Evolutionary conservation across 768 basidiomycete genomes (phyloP).

Genomic region (Gymnopilus junonius): DNA sequence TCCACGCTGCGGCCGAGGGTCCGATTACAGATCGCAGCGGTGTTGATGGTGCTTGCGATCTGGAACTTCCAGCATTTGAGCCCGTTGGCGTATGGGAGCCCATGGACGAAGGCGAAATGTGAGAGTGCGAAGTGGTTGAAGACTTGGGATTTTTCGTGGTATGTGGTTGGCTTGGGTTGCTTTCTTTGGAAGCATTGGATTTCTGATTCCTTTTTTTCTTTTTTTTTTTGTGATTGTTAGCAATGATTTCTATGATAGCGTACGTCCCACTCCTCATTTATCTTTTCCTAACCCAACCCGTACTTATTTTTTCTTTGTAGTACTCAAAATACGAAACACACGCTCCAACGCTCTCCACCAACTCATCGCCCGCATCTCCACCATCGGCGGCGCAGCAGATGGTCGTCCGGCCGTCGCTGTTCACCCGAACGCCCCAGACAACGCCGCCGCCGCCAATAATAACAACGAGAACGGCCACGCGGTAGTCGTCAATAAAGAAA

Average conservation of each 20-base stretch:
- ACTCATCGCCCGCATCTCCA: conserved; percentile 43
- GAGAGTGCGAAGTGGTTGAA: conserved; percentile 80
- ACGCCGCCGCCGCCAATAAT: neutral
- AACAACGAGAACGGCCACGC: conserved; percentile 21
- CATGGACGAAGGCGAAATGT: conserved; percentile 88
- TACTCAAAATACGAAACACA: conserved; percentile 57
- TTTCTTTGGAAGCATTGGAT: conserved; percentile 1
- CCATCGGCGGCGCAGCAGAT: conserved; percentile 49
- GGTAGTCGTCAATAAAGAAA: conserved; percentile 28
- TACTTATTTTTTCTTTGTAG: conserved; percentile 33
- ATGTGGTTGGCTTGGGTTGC: conserved; percentile 19
- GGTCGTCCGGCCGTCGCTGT: conserved; percentile 51
- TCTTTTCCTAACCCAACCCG: neutral
- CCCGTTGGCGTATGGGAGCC: conserved; percentile 80
- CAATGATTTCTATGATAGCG: conserved; percentile 70
- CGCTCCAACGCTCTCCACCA: conserved; percentile 41
- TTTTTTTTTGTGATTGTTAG: conserved; percentile 35
- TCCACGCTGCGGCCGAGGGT: conserved; percentile 75
- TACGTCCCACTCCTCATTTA: conserved; percentile 38
- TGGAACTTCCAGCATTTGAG: conserved; percentile 83
- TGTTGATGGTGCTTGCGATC: conserved; percentile 72
- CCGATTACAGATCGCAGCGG: conserved; percentile 79
- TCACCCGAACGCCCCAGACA: conserved; percentile 21
- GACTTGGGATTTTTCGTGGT: conserved; percentile 97
- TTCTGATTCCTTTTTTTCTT: neutral